Base-by-base conservation (phyloP, 2,329 filamentous ascomycete species). In the Aureobasidium sp. region DNA sequence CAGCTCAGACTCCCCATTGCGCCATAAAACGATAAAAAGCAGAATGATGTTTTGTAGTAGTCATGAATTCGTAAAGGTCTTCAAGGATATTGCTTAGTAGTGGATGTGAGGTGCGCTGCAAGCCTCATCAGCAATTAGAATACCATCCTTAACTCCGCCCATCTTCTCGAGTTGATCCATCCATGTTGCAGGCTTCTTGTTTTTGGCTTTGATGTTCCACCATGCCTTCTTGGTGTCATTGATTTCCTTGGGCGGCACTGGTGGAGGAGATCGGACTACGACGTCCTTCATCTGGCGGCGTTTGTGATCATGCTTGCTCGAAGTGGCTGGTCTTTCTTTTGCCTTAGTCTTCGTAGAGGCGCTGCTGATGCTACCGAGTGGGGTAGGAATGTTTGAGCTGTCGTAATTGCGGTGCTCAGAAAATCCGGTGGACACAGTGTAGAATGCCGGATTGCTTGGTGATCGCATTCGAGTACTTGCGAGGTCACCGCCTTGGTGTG, bases 141-240 rank as follows among this genome's bases (percentile, higher is more conserved):
- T 68, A 16, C 76, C 75, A 41, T 71, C 70, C 54, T 71, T 74
- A n/a, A 76, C 68, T 2, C 75, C 75, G 25, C 51, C 53, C 21
- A 74, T 67, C 62, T 73, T 73, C 53, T 75, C 72, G 27, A 77
- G 66, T 61, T 72, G 70, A 16, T 76, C 72, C 75, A 76, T 76
- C 75, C 75, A 77, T 7, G 25, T 50, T 49, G 72, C 71, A 47
- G 71, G 71, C 64, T 71, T 74, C 53, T 72, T 74, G 62, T 73
- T 73, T 36, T 71, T 73, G 59, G 73, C 60, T 61, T 72, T 74
- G 50, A 66, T 30, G 30, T 67, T 61, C 67, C 68, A 71, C 66
- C 68, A 69, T 27, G 68, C 66, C 48, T 64, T 63, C 39, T 67
- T 66, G 21, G 21, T 21, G 61, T 66, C 67, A 9, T n/a, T n/a